phyloP scores from a whole-genome alignment of 768 basidiomycete genomes.

The Phaffia tasmanica region DNA sequence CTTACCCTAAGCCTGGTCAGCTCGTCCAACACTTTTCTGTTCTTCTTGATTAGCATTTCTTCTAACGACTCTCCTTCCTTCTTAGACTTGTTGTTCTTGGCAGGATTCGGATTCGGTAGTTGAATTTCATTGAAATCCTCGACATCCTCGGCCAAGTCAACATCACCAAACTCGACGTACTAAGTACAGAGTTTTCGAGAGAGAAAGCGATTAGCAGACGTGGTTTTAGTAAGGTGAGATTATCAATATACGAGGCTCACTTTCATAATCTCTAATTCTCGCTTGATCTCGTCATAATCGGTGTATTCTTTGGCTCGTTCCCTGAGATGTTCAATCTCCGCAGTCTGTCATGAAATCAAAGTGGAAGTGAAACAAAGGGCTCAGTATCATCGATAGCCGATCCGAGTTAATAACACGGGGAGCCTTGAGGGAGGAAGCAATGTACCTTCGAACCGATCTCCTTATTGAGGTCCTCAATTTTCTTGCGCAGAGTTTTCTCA shows the following conservation, averaged over 20 bases:
- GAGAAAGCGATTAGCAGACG: background rate
- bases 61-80: slow-evolving; percentile 70
- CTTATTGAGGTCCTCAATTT: slow-evolving; percentile 50
- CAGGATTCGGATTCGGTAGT: slow-evolving; percentile 78
- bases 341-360: slow-evolving; percentile 38
- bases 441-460: slow-evolving; percentile 42
- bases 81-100: slow-evolving; percentile 52
- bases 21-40: slow-evolving; percentile 82
- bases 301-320: slow-evolving; percentile 56
- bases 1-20: slow-evolving; percentile 77
- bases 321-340: slow-evolving; percentile 60
- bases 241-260: slow-evolving; percentile 40
- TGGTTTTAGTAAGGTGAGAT: background rate
- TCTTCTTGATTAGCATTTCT: slow-evolving; percentile 80
- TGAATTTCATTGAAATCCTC: slow-evolving; percentile 41
- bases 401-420: background rate
- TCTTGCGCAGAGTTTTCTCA: slow-evolving; percentile 46
- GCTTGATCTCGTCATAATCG: slow-evolving; percentile 96
- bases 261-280: slow-evolving; percentile 98
- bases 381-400: no score
- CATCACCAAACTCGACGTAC: slow-evolving; percentile 91
- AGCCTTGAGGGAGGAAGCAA: slow-evolving; percentile 43
- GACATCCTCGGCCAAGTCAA: slow-evolving; percentile 37
- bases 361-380: no score
- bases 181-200: slow-evolving; percentile 38